A percentile compares a stretch with the other conserved stretches of the same genome.
Evolutionary conservation across 78 protist genomes (phyloP).

Genomic region (Dictyostelium capitatum): DNA sequence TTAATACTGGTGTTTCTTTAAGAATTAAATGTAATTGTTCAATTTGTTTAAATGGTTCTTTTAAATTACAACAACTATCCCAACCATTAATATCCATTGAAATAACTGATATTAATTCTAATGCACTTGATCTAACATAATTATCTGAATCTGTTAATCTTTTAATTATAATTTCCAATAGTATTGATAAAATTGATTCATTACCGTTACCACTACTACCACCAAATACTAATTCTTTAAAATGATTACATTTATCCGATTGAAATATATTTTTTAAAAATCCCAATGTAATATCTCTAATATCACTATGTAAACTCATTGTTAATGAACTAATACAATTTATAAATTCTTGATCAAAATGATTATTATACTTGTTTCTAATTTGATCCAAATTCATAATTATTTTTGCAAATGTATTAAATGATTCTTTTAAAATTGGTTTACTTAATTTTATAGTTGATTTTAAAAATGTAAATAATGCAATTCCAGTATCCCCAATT

Average conservation of each 20-base stretch:
- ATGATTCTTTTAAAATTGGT: constrained; percentile 19
- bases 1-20: neutral
- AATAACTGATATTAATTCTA: constrained; percentile 32
- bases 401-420: neutral
- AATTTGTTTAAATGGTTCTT: neutral
- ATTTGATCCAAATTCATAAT: neutral
- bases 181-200: neutral
- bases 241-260: neutral
- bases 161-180: constrained; percentile 13
- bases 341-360: constrained; percentile 2
- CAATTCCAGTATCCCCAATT: neutral
- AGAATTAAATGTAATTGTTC: constrained; percentile 27
- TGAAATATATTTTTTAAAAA: constrained; percentile 10
- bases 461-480: neutral
- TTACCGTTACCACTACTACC: neutral
- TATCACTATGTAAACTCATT: constrained; percentile 34
- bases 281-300: constrained; percentile 30
- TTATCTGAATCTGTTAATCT: constrained; percentile 60
- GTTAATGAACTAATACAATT: neutral
- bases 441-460: neutral
- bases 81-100: constrained; percentile 1
- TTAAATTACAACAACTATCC: neutral
- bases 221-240: neutral
- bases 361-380: neutral
- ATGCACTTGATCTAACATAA: constrained; percentile 68